Evolutionary conservation across 2,329 filamentous ascomycete species (phyloP), one percentile per base, ranked within the genome.

Genomic region (Fusarium sp.): DNA sequence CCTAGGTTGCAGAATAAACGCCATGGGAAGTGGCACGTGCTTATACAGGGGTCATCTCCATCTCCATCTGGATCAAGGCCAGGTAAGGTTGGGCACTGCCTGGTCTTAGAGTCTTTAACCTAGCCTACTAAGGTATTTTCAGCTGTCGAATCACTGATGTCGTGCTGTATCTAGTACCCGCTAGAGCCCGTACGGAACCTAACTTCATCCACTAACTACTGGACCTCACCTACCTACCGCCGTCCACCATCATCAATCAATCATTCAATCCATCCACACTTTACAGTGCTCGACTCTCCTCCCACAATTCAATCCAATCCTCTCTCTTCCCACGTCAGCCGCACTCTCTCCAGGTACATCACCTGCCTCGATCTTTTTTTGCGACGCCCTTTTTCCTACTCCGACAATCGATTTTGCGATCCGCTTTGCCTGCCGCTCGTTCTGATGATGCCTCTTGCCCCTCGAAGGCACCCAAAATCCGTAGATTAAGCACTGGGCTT

Each of bases 361-460:
- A 44, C 58, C 55, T 44, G 22, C 54, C 64, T 39, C 61, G 47
- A 45, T 38, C 34, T 45, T 54, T 42, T 61, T 48, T 60, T 52
- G 45, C 66, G 70, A 58, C 62, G 38, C 47, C 52, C 24, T 58
- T 48, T 45, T 38, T 36, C 45, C 39, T 45, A 54, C 34, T 59
- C 39, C 45, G 44, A 58, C 68, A 54, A 36, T 63, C 72, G 48
- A 66, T 38, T 57, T 51, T 67, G 57, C 66, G 62, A 64, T 56
- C 57, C 58, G 26, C 38, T 66, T 59, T 64, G 65, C 56, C 60
- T 55, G 68, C 72, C 73, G 60, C 73, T 77, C 75, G 71, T 70
- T 78, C 58, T 73, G 76, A 75, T 68, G 70, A 78, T 80, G 70
- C 68, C 67, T 74, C 57, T 75, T 75, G 75, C 76, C 76, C 74